Evolutionary conservation across 129 eudicot species (phyloP), one percentile per base, ranked within the genome.

Genomic region (Oenanthe sinensis): DNA sequence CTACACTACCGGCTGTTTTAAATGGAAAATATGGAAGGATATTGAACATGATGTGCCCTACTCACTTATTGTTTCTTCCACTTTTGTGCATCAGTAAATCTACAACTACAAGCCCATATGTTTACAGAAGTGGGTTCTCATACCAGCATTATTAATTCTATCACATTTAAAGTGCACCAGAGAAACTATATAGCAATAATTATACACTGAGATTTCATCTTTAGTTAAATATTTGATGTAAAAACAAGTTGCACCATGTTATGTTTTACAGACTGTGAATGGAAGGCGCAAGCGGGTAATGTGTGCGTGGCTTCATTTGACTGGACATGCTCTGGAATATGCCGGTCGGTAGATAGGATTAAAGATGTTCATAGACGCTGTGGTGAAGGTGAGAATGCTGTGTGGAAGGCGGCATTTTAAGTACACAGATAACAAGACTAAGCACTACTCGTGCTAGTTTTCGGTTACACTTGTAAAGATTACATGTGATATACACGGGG

Each of bases 231-330:
- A 33, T 22, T 28, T 28, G 4, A 19, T 4, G n/a, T 37, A 28
- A 28, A 62, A 63, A 10, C 16, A 74, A 75, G 36, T 33, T 47
- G 65, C 22, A 75, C 5, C 20, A 36, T 70, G 48, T 39, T 70
- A 16, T 39, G 14, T 19, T 36, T 39, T 49, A 36, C 84, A 90
- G 96, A 92, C 81, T 92, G 97, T 62, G 97, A 92, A 74, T 92
- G 97, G 97, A 92, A 90, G 82, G 97, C 97, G 11, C 97, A 92
- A 69, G 97, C 97, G 0, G 97, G 97, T 33, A 92, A 92, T 79
- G 80, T 76, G 30, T 92, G 97, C 62, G 96, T 92, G 68, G 97
- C 97, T 52, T 92, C 97, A 28, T 92, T 90, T 22, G 97, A 92
- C 82, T 92, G 97, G 97, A 87, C 86, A 37, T 92, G 97, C 58